Base-by-base conservation (phyloP, 257 asterid species). In the Solanum piurae region DNA sequence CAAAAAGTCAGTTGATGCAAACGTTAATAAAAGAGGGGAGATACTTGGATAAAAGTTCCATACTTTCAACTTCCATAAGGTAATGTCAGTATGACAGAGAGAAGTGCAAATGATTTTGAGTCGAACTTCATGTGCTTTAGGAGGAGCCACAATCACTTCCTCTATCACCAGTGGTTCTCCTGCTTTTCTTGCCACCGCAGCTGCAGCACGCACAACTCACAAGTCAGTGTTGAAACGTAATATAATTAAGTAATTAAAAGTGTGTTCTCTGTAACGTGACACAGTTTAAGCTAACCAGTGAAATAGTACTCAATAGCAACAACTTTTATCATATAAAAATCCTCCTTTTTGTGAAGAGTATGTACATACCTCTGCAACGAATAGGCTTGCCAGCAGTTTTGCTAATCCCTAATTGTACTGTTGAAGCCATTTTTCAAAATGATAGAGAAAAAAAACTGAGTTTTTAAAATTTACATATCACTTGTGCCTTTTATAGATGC, bases 121-220 rank as follows among this genome's bases (percentile, higher is more conserved):
- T 23, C 98, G 92, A 91, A 93, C 95, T 95, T 97, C 99, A 1
- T 86, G 89, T 2, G 92, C 85, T 72, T 90, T 88, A 0, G 99
- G 98, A 5, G 97, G 92, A 33, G 88, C 95, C 91, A 95, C 98
- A 0, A 90, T 40, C 87, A 95, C 94, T 84, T 96, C 97, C 92
- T 97, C 98, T 13, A 97, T 90, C 86, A 93, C 94, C 90, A 97
- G 91, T 0, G 98, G 93, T 88, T 91, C 95, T 88, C 98, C 98
- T 4, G 98, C 88, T 52, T 87, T 86, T 91, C 99, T 90, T 29
- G 94, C 94, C 89, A 96, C 97, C 86, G 99, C 99, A 90, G 97
- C 99, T 96, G 94, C 97, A 91, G 2, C 84, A 42, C 0, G 14
- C 6, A 60, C 5, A 6, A 31, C 76, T 29, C 62, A 42, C 37